These are phyloP conservation scores for Malassezia obtusa DNA, from an alignment of 1,284 basidiomycete species.

Conservation along the genomic window DNA sequence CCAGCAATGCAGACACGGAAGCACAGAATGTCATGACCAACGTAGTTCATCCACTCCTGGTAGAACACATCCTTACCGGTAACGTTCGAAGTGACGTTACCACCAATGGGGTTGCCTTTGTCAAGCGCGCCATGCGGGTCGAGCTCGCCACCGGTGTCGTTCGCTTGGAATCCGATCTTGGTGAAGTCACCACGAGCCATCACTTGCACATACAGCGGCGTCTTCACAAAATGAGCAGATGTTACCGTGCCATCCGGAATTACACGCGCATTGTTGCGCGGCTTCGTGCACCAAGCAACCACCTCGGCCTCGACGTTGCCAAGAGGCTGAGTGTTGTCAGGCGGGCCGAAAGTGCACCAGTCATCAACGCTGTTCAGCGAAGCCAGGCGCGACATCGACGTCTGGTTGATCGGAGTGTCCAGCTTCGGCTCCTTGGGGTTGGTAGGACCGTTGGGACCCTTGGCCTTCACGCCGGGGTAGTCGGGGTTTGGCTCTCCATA, in stretches of 20 bases:
- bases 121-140: slow-evolving; percentile 46
- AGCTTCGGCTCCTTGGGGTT: slow-evolving; percentile 34
- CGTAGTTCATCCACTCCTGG: slow-evolving; percentile 53
- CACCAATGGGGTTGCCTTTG: slow-evolving; percentile 53
- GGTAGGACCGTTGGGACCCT: slow-evolving; percentile 29
- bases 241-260: slow-evolving; percentile 47
- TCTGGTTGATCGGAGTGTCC: slow-evolving; percentile 45
- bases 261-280: slow-evolving; percentile 47
- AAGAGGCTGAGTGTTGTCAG: slow-evolving; percentile 52
- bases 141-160: slow-evolving; percentile 44
- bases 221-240: slow-evolving; percentile 46
- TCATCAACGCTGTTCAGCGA: slow-evolving; percentile 45
- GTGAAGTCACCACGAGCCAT: slow-evolving; percentile 49
- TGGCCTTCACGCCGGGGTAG: slow-evolving; percentile 33
- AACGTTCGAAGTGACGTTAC: slow-evolving; percentile 53
- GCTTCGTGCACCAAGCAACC: slow-evolving; percentile 65
- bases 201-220: slow-evolving; percentile 51
- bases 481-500: slow-evolving; percentile 32
- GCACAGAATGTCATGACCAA: slow-evolving; percentile 40
- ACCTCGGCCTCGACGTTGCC: slow-evolving; percentile 60
- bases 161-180: slow-evolving; percentile 32
- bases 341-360: slow-evolving; percentile 48
- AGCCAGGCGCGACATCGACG: slow-evolving; percentile 37
- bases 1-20: slow-evolving; percentile 47
- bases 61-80: slow-evolving; percentile 52